Evolutionary conservation across 495 filamentous ascomycete genomes (phyloP).

Genomic region (Pyrenula aspistea): DNA sequence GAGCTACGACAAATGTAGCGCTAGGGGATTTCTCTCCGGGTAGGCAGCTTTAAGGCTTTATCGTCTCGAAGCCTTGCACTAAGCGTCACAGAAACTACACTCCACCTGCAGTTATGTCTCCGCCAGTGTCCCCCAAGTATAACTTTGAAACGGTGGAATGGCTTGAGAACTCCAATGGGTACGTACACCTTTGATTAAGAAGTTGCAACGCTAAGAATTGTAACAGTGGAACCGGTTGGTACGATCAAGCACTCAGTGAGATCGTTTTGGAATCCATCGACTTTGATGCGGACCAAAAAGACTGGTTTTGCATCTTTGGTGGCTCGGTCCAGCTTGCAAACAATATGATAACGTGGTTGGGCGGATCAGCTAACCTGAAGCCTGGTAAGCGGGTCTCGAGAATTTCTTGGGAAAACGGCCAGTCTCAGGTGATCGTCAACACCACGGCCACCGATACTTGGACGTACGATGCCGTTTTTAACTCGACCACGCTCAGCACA

Average conservation of each 20-base stretch:
- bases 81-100: background rate
- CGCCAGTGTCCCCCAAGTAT: background rate
- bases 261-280: conserved; percentile 20
- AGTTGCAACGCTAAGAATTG: background rate
- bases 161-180: background rate
- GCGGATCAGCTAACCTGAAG: background rate
- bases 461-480: conserved; percentile 13
- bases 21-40: background rate
- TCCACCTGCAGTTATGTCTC: background rate
- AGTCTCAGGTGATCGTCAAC: background rate
- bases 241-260: conserved; percentile 23
- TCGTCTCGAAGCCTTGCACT: background rate
- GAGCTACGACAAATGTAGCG: background rate
- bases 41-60: background rate
- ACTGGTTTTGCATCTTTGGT: conserved; percentile 12
- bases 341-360: conserved; percentile 5
- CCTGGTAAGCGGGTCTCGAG: background rate
- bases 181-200: background rate
- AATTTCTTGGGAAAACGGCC: background rate
- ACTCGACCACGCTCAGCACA: conserved; percentile 8
- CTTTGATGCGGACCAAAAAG: conserved; percentile 8
- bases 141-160: background rate
- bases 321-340: conserved; percentile 9
- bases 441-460: background rate
- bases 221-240: conserved; percentile 14